Evolutionary conservation across 2,329 filamentous ascomycete genomes (phyloP), one percentile per base, ranked within the genome.

Genomic region (Teratosphaeriaceae sp.): DNA sequence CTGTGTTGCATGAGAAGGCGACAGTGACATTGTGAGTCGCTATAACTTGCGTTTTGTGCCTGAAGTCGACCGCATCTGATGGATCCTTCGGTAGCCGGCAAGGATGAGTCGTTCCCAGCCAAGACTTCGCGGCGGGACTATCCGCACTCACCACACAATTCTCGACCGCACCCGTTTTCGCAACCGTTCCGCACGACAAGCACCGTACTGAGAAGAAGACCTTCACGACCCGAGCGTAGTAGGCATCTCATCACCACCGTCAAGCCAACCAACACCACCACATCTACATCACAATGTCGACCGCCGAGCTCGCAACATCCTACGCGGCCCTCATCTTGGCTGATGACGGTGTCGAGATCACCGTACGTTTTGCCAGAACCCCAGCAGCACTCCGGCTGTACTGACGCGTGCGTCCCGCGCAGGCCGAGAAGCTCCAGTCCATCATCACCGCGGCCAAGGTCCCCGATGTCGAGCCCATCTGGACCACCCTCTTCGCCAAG

Each of bases 251-350:
- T 46, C 37, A 43, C 38, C 40, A 41, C 33, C 42, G 34, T 24
- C 34, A 42, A n/a, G n/a, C n/a, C n/a, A n/a, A n/a, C n/a, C 42
- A 43, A 45, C 19, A 41, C 20, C 12, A 9, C 36, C 16, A 15
- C 38, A 18, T 27, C 34, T 43, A 40, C 42, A 7, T 67, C 71
- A 74, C 65, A 78, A 96, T 98, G 92, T 96, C 92, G 76, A 88
- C 73, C 78, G 74, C 88, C 75, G 94, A 98, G 82, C 88, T 96
- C 73, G 94, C 92, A 71, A 82, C 84, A 70, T 96, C 92, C 69
- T 98, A 98, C 81, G 92, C 94, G 70, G 88, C 92, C 74, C 86
- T 98, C 78, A 96, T 98, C 84, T 88, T 98, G 74, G 94, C 92
- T 73, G 92, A 98, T 82, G 94, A 98, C 69, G 86, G 85, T 76